Percentiles rank a stretch among this genome's conserved stretches.
These are phyloP conservation scores for Penicillium chermesinum DNA, from an alignment of 495 filamentous ascomycete genomes.

Conservation along the genomic window DNA sequence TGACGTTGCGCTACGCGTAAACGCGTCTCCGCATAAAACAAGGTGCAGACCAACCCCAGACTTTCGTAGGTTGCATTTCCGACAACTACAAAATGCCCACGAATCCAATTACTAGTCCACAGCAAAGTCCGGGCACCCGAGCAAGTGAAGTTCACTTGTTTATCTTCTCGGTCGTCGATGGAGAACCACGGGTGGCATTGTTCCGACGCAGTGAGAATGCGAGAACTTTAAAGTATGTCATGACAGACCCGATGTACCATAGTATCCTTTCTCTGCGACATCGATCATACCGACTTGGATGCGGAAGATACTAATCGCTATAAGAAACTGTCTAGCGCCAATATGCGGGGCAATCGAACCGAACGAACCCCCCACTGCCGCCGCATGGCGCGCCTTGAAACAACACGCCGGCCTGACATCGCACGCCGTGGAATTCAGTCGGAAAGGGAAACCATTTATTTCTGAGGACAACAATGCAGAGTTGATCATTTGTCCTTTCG, in stretches of 20 bases:
- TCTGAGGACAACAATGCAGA: constrained; percentile 50
- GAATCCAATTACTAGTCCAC: background rate
- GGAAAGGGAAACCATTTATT: constrained; percentile 53
- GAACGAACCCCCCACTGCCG: constrained; percentile 44
- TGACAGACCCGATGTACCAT: background rate
- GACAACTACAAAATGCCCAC: background rate
- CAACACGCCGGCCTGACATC: constrained; percentile 57
- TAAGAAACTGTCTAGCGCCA: constrained; percentile 49
- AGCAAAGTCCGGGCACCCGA: background rate
- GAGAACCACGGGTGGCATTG: constrained; percentile 44
- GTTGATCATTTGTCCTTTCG: constrained; percentile 63
- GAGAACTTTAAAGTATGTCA: constrained; percentile 46
- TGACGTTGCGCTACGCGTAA: too few species aligned
- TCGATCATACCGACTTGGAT: background rate
- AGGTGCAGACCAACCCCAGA: background rate
- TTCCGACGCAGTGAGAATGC: constrained; percentile 55
- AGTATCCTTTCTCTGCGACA: background rate
- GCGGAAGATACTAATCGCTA: background rate
- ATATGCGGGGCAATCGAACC: constrained; percentile 57
- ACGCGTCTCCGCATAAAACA: background rate
- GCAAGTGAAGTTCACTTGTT: constrained; percentile 22
- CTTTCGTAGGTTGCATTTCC: background rate
- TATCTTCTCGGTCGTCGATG: constrained; percentile 41
- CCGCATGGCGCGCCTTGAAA: constrained; percentile 57
- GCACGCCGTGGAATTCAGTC: constrained; percentile 43